Evolutionary conservation across 352 stramenopile genomes (phyloP).

Genomic region (Bremia lactucae): DNA sequence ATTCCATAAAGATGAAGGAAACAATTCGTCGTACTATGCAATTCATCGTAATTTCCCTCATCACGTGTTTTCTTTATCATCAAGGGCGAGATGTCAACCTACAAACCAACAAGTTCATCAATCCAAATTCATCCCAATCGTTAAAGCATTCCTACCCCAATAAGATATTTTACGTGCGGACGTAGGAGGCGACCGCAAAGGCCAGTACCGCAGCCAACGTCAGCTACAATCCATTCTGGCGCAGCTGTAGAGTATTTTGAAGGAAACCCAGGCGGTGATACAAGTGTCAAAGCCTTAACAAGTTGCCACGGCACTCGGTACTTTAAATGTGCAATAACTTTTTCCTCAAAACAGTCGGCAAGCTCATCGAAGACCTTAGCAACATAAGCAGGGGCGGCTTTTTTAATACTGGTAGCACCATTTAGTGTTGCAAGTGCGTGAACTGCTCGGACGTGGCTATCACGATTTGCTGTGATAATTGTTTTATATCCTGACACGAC

Average conservation of each 20-base stretch:
- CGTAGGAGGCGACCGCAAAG: constrained; percentile 60
- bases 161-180: constrained; percentile 41
- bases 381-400: constrained; percentile 52
- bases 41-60: constrained; percentile 55
- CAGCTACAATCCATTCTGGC: constrained; percentile 30
- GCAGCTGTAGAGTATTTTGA: constrained; percentile 1
- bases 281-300: constrained; percentile 42
- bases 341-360: constrained; percentile 71
- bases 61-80: constrained; percentile 73
- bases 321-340: constrained; percentile 64
- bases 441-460: constrained; percentile 40
- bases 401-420: constrained; percentile 34
- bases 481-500: constrained; percentile 38
- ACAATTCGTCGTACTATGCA: constrained; percentile 67
- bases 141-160: constrained; percentile 34
- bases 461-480: constrained; percentile 22
- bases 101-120: background rate
- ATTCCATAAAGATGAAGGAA: background rate
- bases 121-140: no score
- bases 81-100: constrained; percentile 71
- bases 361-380: constrained; percentile 71
- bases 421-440: constrained; percentile 60
- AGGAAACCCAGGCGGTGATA: constrained; percentile 21
- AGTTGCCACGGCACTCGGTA: constrained; percentile 77
- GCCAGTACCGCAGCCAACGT: constrained; percentile 69